A percentile compares a stretch with the other conserved stretches of the same genome.
phyloP scores from a whole-genome alignment of 768 basidiomycete species.

The Trametes gibbosa region DNA sequence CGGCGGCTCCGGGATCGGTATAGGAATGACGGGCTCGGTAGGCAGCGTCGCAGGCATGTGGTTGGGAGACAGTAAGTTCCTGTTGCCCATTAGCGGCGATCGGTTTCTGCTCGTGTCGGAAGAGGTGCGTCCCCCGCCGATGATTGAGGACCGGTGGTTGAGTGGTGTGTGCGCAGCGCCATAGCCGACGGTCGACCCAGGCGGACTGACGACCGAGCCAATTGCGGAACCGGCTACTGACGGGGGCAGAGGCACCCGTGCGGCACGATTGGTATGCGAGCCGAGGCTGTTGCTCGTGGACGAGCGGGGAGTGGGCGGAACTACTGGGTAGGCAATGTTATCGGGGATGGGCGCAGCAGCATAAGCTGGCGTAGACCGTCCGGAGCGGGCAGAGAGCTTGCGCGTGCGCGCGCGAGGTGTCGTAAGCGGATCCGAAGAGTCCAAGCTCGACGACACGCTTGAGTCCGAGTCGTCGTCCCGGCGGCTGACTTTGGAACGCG shows the following conservation, averaged over 20 bases:
- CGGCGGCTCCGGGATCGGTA: conserved; percentile 13
- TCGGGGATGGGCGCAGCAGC: conserved; percentile 23
- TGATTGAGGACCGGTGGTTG: conserved; percentile 4
- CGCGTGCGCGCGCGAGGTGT: conserved; percentile 30
- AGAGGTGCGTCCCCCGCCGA: conserved; percentile 8
- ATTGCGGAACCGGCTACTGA: conserved; percentile 14
- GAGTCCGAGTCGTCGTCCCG: conserved; percentile 28
- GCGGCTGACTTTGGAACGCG: background rate
- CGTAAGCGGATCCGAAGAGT: conserved; percentile 35
- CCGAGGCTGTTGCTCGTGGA: conserved; percentile 12
- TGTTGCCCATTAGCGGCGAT: conserved; percentile 17
- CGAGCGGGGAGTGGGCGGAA: conserved; percentile 16
- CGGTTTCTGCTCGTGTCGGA: conserved; percentile 8
- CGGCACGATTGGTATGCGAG: conserved; percentile 17
- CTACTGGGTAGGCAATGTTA: conserved; percentile 22
- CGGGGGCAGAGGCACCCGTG: conserved; percentile 23
- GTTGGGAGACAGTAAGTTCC: background rate
- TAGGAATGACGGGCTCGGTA: conserved; percentile 11
- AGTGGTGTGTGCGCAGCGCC: conserved; percentile 9
- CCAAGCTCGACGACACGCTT: conserved; percentile 25
- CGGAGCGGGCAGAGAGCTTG: conserved; percentile 9
- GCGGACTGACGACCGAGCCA: conserved; percentile 11
- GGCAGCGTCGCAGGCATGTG: background rate
- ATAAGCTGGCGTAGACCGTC: conserved; percentile 17
- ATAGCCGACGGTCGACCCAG: conserved; percentile 11